A percentile compares a stretch with the other conserved stretches of the same genome.
phyloP scores from a whole-genome alignment of 2,329 filamentous ascomycete genomes.

The Aureobasidium namibiae region DNA sequence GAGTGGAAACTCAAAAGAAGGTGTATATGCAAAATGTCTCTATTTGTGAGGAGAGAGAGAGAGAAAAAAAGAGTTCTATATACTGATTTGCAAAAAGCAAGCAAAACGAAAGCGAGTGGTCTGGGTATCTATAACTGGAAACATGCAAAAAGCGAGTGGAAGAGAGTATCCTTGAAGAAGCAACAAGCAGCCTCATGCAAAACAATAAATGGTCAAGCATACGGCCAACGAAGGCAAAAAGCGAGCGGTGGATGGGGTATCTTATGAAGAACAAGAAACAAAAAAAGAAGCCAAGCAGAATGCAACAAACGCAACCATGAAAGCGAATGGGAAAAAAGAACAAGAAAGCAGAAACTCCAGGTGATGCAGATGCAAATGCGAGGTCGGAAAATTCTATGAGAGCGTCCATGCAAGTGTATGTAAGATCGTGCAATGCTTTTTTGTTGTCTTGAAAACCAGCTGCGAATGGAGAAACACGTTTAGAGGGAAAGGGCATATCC shows the following conservation, averaged over 20 bases:
- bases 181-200: not conserved
- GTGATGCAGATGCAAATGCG: constrained; percentile 1
- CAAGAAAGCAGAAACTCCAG: not conserved
- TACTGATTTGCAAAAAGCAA: not conserved
- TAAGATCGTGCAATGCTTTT: constrained; percentile 4
- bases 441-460: too few relatives aligned
- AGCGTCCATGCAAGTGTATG: not conserved
- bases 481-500: not conserved
- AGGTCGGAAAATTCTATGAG: not conserved
- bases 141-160: not conserved
- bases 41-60: not conserved
- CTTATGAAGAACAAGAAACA: not conserved
- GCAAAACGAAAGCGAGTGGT: not conserved
- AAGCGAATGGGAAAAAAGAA: not conserved
- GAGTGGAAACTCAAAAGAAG: too few relatives aligned
- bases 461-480: not conserved
- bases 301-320: not conserved
- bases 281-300: not conserved
- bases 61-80: not conserved
- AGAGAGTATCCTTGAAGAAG: not conserved
- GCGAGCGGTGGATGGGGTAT: constrained; percentile 5
- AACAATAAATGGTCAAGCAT: not conserved
- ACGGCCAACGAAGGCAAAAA: not conserved
- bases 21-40: not conserved
- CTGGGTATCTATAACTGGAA: not conserved